Evolutionary conservation across 129 eudicot species (phyloP).

Genomic region (Logfia minima): DNA sequence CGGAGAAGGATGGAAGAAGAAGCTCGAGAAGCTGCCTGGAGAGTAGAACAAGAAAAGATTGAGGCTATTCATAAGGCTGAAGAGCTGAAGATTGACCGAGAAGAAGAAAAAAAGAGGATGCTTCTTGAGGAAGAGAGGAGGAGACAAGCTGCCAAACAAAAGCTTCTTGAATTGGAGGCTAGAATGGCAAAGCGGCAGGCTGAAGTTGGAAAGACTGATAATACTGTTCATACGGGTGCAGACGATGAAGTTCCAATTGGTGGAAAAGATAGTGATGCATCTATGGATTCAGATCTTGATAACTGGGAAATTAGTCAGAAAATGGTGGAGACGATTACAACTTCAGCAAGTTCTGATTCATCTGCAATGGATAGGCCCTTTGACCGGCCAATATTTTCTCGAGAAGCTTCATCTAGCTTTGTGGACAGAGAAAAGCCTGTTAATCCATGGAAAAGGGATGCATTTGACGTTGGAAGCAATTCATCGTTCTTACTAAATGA

Average conservation of each 20-base stretch:
- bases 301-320: conserved; percentile 90
- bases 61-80: conserved; percentile 75
- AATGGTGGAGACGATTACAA: conserved; percentile 78
- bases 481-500: conserved; percentile 50
- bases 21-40: conserved; percentile 88
- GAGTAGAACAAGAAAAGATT: conserved; percentile 79
- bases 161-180: conserved; percentile 87
- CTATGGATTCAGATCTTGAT: conserved; percentile 49
- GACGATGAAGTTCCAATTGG: conserved; percentile 49
- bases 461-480: conserved; percentile 57
- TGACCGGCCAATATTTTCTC: conserved; percentile 44
- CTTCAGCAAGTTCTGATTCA: conserved; percentile 74
- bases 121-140: conserved; percentile 80
- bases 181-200: conserved; percentile 71
- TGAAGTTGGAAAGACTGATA: conserved; percentile 45
- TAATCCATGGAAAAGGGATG: conserved; percentile 78
- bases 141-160: conserved; percentile 92
- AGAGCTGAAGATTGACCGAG: conserved; percentile 72
- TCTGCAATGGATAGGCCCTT: conserved; percentile 49
- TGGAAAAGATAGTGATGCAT: conserved; percentile 49
- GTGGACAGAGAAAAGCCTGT: conserved; percentile 57
- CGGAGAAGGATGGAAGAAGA: conserved; percentile 77
- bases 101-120: conserved; percentile 79
- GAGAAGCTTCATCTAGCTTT: conserved; percentile 54
- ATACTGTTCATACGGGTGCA: conserved; percentile 28